phyloP scores from a whole-genome alignment of 2,329 filamentous ascomycete species.

The Plenodomus lindquistii region DNA sequence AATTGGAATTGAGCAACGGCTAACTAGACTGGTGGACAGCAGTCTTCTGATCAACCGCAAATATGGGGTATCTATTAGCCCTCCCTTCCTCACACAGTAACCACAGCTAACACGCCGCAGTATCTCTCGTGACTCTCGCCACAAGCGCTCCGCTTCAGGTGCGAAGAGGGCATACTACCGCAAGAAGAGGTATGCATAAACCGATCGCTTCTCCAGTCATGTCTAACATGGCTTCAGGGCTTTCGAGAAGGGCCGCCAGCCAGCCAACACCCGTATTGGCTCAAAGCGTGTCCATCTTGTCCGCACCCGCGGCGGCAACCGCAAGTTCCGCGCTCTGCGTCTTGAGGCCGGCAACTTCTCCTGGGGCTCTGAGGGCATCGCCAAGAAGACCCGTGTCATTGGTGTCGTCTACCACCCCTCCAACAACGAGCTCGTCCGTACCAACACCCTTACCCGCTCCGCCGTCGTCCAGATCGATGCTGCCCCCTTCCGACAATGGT shows the following conservation, averaged over 20 bases:
- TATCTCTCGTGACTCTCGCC: constrained; percentile 99
- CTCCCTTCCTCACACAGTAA: constrained; percentile 7
- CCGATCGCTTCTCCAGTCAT: constrained; percentile 68
- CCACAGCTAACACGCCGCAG: constrained; percentile 52
- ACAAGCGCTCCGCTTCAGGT: constrained; percentile 99
- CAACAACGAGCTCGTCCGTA: constrained; percentile 99
- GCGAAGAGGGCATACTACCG: constrained; percentile 73
- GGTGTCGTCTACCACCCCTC: constrained; percentile 98
- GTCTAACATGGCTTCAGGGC: constrained; percentile 76
- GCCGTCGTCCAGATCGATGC: constrained; percentile 99
- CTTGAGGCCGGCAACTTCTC: constrained; percentile 99
- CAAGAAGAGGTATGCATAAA: constrained; percentile 64
- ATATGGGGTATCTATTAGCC: constrained; percentile 54
- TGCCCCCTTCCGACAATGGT: constrained; percentile 99
- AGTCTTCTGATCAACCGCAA: constrained; percentile 54
- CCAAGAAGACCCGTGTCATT: constrained; percentile 99
- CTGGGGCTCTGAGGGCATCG: constrained; percentile 96
- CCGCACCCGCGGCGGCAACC: constrained; percentile 97
- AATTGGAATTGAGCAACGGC: constrained; percentile 18
- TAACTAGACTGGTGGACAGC: constrained; percentile 36
- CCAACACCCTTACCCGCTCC: constrained; percentile 99
- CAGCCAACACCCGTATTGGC: constrained; percentile 99
- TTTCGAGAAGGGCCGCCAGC: constrained; percentile 99
- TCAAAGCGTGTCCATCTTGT: constrained; percentile 95
- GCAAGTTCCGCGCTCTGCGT: constrained; percentile 98